Conservation (phyloP, 352 stramenopile genomes). For the Phytophthora pluvialis region DNA sequence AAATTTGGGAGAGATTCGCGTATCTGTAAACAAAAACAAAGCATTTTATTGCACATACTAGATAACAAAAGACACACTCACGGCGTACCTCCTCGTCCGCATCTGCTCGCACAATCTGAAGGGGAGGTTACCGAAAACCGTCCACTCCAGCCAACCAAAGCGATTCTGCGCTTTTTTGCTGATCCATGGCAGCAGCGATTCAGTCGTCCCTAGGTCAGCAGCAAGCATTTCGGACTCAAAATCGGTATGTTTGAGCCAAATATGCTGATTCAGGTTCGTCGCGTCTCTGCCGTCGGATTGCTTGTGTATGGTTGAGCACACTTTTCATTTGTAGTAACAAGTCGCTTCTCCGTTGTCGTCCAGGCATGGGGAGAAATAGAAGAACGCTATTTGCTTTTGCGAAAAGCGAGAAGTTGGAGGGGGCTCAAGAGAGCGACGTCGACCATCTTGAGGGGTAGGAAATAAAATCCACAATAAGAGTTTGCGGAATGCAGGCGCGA, state of each 20-base stretch:
- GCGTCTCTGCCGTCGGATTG: background rate
- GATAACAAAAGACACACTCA: background rate
- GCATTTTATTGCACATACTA: background rate
- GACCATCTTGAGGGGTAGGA: too few species aligned
- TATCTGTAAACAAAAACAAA: slow-evolving; percentile 6
- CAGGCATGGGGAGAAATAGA: too few species aligned
- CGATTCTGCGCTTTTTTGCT: slow-evolving; percentile 12
- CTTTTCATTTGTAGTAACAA: background rate
- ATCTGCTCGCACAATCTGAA: slow-evolving; percentile 14
- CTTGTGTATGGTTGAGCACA: background rate
- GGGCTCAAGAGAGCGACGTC: too few species aligned
- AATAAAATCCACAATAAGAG: too few species aligned
- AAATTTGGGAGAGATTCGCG: slow-evolving; percentile 2
- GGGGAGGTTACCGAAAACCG: slow-evolving; percentile 1
- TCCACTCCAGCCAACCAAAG: slow-evolving; percentile 14
- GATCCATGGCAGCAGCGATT: slow-evolving; percentile 14
- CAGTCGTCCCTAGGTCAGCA: background rate
- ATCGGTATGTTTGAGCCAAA: slow-evolving; percentile 1
- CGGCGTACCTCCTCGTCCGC: background rate
- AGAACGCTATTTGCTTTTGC: background rate
- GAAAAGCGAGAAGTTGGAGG: too few species aligned
- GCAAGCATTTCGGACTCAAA: slow-evolving; percentile 10
- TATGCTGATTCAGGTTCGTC: slow-evolving; percentile 4
- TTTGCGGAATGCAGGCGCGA: too few species aligned
- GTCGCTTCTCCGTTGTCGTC: too few species aligned